phyloP scores from a whole-genome alignment of 2,329 filamentous ascomycete species.

The Cladosporium sp. region DNA sequence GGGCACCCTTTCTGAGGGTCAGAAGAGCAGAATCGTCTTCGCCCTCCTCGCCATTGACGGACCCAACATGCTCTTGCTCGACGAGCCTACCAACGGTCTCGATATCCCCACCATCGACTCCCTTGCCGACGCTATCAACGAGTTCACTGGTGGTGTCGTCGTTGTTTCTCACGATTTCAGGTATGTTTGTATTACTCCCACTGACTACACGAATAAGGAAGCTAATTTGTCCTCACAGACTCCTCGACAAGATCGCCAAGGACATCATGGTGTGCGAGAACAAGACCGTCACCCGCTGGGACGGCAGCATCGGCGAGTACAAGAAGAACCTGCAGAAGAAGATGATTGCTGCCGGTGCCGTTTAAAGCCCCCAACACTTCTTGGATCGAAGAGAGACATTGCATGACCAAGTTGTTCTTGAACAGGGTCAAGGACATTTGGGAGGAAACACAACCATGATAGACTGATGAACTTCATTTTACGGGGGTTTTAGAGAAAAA shows the following conservation, averaged over 20 bases:
- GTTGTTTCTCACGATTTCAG: slow-evolving; percentile 99
- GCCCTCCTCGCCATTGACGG: slow-evolving; percentile 90
- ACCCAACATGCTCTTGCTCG: slow-evolving; percentile 95
- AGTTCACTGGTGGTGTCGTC: slow-evolving; percentile 92
- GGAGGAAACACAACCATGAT: neutral
- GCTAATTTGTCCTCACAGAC: slow-evolving; percentile 52
- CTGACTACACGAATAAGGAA: neutral
- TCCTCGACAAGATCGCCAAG: slow-evolving; percentile 99
- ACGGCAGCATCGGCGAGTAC: slow-evolving; percentile 86
- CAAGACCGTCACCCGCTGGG: slow-evolving; percentile 87
- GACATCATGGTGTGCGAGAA: slow-evolving; percentile 99
- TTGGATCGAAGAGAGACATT: too few relatives aligned
- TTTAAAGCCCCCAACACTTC: slow-evolving; percentile 36
- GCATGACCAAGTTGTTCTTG: neutral
- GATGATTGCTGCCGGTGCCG: slow-evolving; percentile 85
- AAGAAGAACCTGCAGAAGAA: slow-evolving; percentile 99
- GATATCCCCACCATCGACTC: slow-evolving; percentile 99
- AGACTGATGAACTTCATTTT: neutral
- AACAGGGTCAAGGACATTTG: neutral
- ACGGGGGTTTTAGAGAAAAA: neutral
- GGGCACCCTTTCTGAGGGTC: slow-evolving; percentile 94
- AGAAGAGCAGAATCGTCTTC: slow-evolving; percentile 98
- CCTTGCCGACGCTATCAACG: slow-evolving; percentile 95
- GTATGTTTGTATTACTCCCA: slow-evolving; percentile 46
- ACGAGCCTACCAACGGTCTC: slow-evolving; percentile 98